Percentiles rank a stretch among this genome's conserved stretches.
These are phyloP conservation scores for Fusarium guadeloupense DNA, from an alignment of 2,329 filamentous ascomycete species.

Conservation along the genomic window DNA sequence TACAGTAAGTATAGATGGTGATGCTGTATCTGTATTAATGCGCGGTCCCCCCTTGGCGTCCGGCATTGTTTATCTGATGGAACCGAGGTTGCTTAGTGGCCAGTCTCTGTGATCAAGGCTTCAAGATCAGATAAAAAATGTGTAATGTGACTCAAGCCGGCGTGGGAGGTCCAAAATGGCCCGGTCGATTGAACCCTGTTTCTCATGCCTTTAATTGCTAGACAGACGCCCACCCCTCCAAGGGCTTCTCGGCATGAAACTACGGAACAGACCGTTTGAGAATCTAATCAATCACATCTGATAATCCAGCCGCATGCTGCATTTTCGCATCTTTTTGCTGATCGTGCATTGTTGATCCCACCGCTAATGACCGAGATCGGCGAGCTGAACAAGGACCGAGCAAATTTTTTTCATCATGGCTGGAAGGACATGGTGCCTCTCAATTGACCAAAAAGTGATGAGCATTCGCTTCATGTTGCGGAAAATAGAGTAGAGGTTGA, in stretches of 20 bases:
- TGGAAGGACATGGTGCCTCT: too few species aligned
- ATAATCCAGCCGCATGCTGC: slow-evolving; percentile 21
- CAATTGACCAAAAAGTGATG: too few species aligned
- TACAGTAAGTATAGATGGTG: too few species aligned
- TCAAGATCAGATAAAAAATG: slow-evolving; percentile 20
- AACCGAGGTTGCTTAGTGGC: slow-evolving; percentile 21
- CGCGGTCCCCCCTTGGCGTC: slow-evolving; percentile 1
- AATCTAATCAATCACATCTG: slow-evolving; percentile 43
- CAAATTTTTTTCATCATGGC: slow-evolving; percentile 24
- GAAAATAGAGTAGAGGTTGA: not conserved
- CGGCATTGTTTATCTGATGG: slow-evolving; percentile 26
- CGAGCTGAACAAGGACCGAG: not conserved
- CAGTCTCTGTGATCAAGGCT: not conserved
- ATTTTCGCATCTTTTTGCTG: not conserved
- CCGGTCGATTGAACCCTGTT: slow-evolving; percentile 7
- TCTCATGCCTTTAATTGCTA: not conserved
- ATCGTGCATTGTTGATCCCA: slow-evolving; percentile 19
- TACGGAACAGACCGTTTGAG: slow-evolving; percentile 32
- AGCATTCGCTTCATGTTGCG: not conserved
- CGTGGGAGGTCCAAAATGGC: slow-evolving; percentile 4
- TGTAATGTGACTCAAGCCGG: slow-evolving; percentile 20
- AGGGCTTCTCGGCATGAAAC: slow-evolving; percentile 22
- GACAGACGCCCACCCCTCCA: slow-evolving; percentile 20
- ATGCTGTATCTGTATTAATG: too few species aligned
- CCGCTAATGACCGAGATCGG: slow-evolving; percentile 26